A percentile compares a stretch with the other conserved stretches of the same genome.
These are phyloP conservation scores for Incumbomyces delicatus DNA, from an alignment of 2,329 filamentous ascomycete species.

Conservation along the genomic window DNA sequence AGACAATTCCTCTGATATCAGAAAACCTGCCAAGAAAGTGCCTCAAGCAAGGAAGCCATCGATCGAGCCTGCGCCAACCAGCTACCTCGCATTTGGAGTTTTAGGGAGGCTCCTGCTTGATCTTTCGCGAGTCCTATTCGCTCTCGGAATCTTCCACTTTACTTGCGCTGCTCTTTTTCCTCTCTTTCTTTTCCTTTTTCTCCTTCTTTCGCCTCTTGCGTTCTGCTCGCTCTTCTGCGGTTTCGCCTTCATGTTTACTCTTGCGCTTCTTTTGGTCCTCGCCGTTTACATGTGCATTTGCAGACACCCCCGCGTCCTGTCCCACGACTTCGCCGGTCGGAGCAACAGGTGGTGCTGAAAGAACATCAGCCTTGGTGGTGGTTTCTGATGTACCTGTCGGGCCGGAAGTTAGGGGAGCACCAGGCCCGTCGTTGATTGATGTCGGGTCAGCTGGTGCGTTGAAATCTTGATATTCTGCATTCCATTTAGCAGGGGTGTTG, in stretches of 20 bases:
- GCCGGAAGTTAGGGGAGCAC: conserved; percentile 31
- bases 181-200: conserved; percentile 44
- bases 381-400: conserved; percentile 36
- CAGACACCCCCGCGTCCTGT: conserved; percentile 32
- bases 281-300: conserved; percentile 29
- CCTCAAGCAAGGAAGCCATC: too few species aligned
- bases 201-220: conserved; percentile 44
- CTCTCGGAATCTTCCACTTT: conserved; percentile 14
- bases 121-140: conserved; percentile 7
- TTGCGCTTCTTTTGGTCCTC: conserved; percentile 41
- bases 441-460: conserved; percentile 37
- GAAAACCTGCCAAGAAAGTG: too few species aligned
- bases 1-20: too few species aligned
- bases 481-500: conserved; percentile 88
- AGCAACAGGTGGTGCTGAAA: conserved; percentile 21
- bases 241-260: conserved; percentile 50
- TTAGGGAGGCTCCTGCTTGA: too few species aligned
- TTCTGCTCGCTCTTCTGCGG: conserved; percentile 37
- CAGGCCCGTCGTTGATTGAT: conserved; percentile 29
- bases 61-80: too few species aligned
- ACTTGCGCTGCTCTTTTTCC: conserved; percentile 14
- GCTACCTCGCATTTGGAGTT: too few species aligned
- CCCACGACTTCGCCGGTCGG: conserved; percentile 28
- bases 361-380: conserved; percentile 29
- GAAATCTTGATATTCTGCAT: conserved; percentile 84